phyloP scores from a whole-genome alignment of 495 filamentous ascomycete genomes.

The Patellaria atrata region DNA sequence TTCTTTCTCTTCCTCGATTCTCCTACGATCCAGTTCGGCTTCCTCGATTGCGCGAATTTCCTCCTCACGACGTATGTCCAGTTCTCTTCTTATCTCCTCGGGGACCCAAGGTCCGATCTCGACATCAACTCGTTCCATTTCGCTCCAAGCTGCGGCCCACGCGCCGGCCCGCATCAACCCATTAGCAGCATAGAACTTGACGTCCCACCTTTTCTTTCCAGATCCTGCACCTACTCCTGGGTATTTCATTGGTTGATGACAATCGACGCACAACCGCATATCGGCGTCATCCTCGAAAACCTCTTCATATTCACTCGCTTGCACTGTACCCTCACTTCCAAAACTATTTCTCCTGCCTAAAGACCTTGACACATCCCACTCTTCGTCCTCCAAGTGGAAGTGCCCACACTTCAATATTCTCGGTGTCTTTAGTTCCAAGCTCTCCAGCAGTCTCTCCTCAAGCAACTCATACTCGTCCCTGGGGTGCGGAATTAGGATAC shows the following conservation, averaged over 20 bases:
- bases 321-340: slow-evolving; percentile 21
- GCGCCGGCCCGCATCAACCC: slow-evolving; percentile 83
- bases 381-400: slow-evolving; percentile 20
- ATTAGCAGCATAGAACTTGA: slow-evolving; percentile 86
- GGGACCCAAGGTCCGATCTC: slow-evolving; percentile 67
- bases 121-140: slow-evolving; percentile 95
- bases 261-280: slow-evolving; percentile 19
- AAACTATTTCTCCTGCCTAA: slow-evolving; percentile 25
- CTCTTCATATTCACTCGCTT: slow-evolving; percentile 17
- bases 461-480: slow-evolving; percentile 81
- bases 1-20: slow-evolving; percentile 1
- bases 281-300: slow-evolving; percentile 11
- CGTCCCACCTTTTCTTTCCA: slow-evolving; percentile 50
- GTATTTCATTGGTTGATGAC: slow-evolving; percentile 18
- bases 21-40: slow-evolving; percentile 15
- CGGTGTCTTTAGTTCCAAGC: slow-evolving; percentile 61
- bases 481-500: slow-evolving; percentile 77
- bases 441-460: slow-evolving; percentile 82
- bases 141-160: slow-evolving; percentile 86
- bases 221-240: slow-evolving; percentile 12
- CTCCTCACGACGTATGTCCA: slow-evolving; percentile 30
- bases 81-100: slow-evolving; percentile 29
- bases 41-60: slow-evolving; percentile 24
- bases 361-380: slow-evolving; percentile 4
- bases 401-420: slow-evolving; percentile 71